Base-by-base conservation (phyloP, 2,329 filamentous ascomycete species). In the Paecilomyces fulvus region DNA sequence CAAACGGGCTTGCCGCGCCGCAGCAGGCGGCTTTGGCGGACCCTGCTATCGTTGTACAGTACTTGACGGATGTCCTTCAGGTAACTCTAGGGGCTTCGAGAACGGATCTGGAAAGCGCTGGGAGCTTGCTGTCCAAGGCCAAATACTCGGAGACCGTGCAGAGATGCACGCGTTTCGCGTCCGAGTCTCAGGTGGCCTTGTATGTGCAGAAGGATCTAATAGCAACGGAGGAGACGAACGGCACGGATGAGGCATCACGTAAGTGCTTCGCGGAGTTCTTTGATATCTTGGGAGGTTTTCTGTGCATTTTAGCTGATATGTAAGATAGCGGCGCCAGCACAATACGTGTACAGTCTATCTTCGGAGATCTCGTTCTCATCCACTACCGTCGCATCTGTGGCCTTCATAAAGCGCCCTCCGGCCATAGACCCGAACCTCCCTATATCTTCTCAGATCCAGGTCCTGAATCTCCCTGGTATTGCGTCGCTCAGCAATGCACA, bases 391-490 rank as follows among this genome's bases (percentile, higher is more conserved):
- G 87, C 90, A 52, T 96, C 89, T 63, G 86, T 97, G 61, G 89
- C 91, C 56, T 84, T 99, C 65, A 83, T 96, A 63, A 99, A 99
- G 79, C 86, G 90, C 55, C 88, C 92, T 55, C 85, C 87, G 70
- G 89, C 92, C 54, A 89, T 99, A 75, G 90, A 96, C 72, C 85
- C 90, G 58, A 83, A 82, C 65, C 79, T 90, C 70, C 88, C 92
- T 57, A 84, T 99, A 68, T 86, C 87, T 65, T 87, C 87, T 57
- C 94, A 99, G 76, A 86, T 99, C 65, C 90, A 95, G 69, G 88
- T 96, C 69, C 89, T 92, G 72, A 96, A 95, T 70, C 79, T 99
- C 60, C 92, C 94, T 10, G 90, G 92, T 55, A 84, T 88, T 59
- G 87, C 88, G 54, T 84, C 86, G 60, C 80, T 87, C 58, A 86